Evolutionary conservation across 1,139 yeast species (phyloP).

Genomic region (Casaregolazyma lundiana): DNA sequence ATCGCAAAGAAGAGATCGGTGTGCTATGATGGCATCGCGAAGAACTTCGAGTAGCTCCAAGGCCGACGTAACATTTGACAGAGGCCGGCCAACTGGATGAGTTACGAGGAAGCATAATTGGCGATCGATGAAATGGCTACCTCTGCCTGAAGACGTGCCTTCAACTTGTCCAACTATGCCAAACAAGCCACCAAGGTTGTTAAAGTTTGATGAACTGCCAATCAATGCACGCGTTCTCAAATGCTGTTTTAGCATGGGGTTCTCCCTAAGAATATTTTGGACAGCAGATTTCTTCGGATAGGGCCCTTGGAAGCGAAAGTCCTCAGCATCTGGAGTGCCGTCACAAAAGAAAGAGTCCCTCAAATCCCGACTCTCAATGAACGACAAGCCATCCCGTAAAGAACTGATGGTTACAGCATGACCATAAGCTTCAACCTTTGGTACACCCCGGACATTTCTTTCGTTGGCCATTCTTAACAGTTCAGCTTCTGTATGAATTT

Average conservation of each 20-base stretch:
- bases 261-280: too few species aligned
- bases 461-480: background rate
- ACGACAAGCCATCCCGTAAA: background rate
- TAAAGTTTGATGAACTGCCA: too few species aligned
- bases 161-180: too few species aligned
- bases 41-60: background rate
- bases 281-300: too few species aligned
- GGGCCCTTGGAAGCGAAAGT: background rate
- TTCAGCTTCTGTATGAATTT: background rate
- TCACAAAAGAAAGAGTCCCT: background rate
- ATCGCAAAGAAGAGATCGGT: background rate
- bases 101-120: background rate
- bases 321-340: too few species aligned
- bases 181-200: too few species aligned
- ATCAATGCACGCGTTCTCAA: too few species aligned
- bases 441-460: background rate
- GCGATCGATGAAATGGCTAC: too few species aligned
- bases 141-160: too few species aligned
- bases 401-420: background rate
- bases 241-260: too few species aligned
- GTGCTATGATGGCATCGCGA: background rate
- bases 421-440: background rate
- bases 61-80: background rate
- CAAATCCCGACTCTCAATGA: background rate
- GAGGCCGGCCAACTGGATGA: background rate